Evolutionary conservation across 2,329 filamentous ascomycete genomes (phyloP).

Genomic region (Colletotrichum gigasporum): DNA sequence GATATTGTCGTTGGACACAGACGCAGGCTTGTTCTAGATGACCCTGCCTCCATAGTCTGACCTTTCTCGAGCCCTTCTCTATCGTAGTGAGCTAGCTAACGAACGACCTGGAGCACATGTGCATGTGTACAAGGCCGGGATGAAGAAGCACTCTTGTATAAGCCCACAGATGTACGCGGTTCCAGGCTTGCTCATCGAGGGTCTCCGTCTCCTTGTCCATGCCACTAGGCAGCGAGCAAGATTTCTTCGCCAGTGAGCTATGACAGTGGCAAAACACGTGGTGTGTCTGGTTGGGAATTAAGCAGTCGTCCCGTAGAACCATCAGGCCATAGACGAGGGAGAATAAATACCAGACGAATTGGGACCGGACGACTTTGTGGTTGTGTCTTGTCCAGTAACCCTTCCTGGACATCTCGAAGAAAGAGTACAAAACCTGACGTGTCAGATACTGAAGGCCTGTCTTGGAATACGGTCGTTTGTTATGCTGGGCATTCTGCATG

Average conservation of each 20-base stretch:
- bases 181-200: background rate
- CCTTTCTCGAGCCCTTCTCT: background rate
- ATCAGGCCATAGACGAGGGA: background rate
- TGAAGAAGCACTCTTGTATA: background rate
- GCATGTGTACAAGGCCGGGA: background rate
- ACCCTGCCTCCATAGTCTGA: background rate
- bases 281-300: background rate
- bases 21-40: too few relatives aligned
- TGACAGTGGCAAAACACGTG: background rate
- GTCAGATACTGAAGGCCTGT: too few relatives aligned
- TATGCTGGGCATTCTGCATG: background rate
- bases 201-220: background rate
- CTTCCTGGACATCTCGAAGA: too few relatives aligned
- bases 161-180: background rate
- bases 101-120: background rate
- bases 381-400: background rate
- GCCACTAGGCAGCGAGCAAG: background rate
- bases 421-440: too few relatives aligned
- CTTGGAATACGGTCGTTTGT: too few relatives aligned
- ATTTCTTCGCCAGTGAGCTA: background rate
- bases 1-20: too few relatives aligned
- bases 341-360: background rate
- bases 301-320: background rate
- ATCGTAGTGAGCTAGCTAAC: background rate
- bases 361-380: background rate